Evolutionary conservation across 768 basidiomycete genomes (phyloP).

Genomic region (Phallus indusiatus): DNA sequence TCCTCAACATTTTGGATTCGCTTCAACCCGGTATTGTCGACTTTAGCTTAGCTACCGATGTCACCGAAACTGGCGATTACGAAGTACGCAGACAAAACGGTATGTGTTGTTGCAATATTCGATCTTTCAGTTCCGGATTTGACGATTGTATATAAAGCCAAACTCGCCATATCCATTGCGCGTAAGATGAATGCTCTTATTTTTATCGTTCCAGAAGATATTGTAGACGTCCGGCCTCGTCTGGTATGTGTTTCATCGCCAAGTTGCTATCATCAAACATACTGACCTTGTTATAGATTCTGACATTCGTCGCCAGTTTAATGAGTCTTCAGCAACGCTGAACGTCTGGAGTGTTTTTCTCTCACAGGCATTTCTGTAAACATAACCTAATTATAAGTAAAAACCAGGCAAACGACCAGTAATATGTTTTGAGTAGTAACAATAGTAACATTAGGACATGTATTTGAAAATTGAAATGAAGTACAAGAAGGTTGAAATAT

Average conservation of each 20-base stretch:
- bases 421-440: too few species aligned
- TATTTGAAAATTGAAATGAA: background rate
- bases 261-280: background rate
- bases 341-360: too few species aligned
- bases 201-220: conserved; percentile 95
- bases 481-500: background rate
- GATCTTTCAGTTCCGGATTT: background rate
- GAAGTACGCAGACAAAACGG: conserved; percentile 92
- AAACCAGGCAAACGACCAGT: too few species aligned
- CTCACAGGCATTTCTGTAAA: too few species aligned
- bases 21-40: conserved; percentile 94
- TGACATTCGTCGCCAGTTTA: conserved; percentile 92
- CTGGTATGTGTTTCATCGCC: conserved; percentile 47
- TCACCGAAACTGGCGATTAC: conserved; percentile 53
- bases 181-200: conserved; percentile 94
- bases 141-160: conserved; percentile 47
- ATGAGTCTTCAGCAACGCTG: conserved; percentile 46
- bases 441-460: background rate
- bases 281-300: conserved; percentile 41
- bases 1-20: conserved; percentile 86
- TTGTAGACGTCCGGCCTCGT: conserved; percentile 87
- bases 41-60: conserved; percentile 62
- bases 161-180: conserved; percentile 97
- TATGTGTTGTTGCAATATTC: conserved; percentile 32
- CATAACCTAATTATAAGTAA: too few species aligned